These are phyloP conservation scores for Dipsacomyces acuminosporus DNA, from an alignment of 371 early-diverging fungal species.

Conservation along the genomic window DNA sequence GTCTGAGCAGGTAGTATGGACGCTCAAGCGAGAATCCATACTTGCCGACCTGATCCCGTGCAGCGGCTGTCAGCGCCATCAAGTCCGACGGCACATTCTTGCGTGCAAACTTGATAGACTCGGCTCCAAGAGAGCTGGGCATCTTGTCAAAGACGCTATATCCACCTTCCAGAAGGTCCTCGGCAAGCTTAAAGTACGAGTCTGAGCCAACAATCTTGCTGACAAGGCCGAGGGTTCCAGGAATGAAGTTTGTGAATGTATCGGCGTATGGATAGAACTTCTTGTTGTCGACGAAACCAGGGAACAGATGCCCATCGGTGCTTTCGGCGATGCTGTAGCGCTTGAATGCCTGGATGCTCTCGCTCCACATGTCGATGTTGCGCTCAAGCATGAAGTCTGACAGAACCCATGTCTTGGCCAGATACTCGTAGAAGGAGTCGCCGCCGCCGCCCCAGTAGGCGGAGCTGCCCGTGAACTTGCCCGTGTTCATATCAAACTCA, in stretches of 20 bases:
- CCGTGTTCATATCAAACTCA: slow-evolving; percentile 33
- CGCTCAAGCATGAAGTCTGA: slow-evolving; percentile 44
- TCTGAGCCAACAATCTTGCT: slow-evolving; percentile 35
- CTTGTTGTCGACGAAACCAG: slow-evolving; percentile 27
- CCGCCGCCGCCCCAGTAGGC: slow-evolving; percentile 71
- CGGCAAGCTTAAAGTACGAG: slow-evolving; percentile 34
- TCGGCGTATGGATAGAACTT: slow-evolving; percentile 34
- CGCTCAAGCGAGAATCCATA: slow-evolving; percentile 30
- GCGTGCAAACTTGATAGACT: slow-evolving; percentile 60
- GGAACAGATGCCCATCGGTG: slow-evolving; percentile 23
- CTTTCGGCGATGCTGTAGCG: slow-evolving; percentile 29
- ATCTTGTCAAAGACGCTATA: slow-evolving; percentile 32
- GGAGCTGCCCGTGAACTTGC: slow-evolving; percentile 20
- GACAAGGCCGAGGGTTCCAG: slow-evolving; percentile 38
- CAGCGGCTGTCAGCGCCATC: background rate
- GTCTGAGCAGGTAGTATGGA: slow-evolving; percentile 55
- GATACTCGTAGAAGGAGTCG: slow-evolving; percentile 93
- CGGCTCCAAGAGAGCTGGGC: slow-evolving; percentile 42
- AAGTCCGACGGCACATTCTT: slow-evolving; percentile 30
- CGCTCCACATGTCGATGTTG: slow-evolving; percentile 42
- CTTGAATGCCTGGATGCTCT: slow-evolving; percentile 36
- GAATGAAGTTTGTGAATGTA: slow-evolving; percentile 43
- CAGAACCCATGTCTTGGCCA: slow-evolving; percentile 58
- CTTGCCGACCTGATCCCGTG: slow-evolving; percentile 11
- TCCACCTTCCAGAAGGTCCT: slow-evolving; percentile 32